These are phyloP conservation scores for Plantago lanceolata DNA, from an alignment of 305 asterid species.

Conservation along the genomic window DNA sequence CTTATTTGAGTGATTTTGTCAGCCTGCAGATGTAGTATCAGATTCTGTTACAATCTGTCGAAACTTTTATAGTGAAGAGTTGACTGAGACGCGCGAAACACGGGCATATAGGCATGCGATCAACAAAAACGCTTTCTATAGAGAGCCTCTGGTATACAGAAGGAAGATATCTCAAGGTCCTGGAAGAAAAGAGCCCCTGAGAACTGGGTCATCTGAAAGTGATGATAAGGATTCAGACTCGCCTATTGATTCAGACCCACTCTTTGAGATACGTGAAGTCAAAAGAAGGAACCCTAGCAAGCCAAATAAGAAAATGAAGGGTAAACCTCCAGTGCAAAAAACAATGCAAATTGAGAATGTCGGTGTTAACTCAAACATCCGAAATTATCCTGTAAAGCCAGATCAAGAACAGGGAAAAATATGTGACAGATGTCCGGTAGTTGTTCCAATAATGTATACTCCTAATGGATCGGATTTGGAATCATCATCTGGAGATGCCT, in stretches of 20 bases:
- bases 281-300: conserved; percentile 22
- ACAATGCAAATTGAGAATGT: conserved; percentile 17
- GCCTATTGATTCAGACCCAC: conserved; percentile 17
- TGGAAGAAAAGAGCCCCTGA: conserved; percentile 21
- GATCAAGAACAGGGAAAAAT: conserved; percentile 16
- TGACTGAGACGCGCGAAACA: conserved; percentile 22
- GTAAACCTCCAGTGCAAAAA: conserved; percentile 25
- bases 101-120: conserved; percentile 18
- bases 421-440: conserved; percentile 10
- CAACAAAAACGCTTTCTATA: conserved; percentile 14
- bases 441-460: conserved; percentile 23
- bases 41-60: conserved; percentile 20
- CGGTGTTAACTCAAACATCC: conserved; percentile 15
- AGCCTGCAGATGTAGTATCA: conserved; percentile 28
- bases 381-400: conserved; percentile 20
- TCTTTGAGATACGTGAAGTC: conserved; percentile 18
- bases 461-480: conserved; percentile 25
- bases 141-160: conserved; percentile 26
- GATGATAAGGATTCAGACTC: conserved; percentile 19
- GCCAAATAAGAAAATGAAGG: conserved; percentile 22
- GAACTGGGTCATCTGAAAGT: conserved; percentile 22
- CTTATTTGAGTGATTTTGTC: conserved; percentile 12
- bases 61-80: conserved; percentile 23
- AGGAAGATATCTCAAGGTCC: conserved; percentile 15
- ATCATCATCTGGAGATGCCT: conserved; percentile 19